Base-by-base conservation (phyloP, 2,329 filamentous ascomycete genomes). In the Aaosphaeria arxii region DNA sequence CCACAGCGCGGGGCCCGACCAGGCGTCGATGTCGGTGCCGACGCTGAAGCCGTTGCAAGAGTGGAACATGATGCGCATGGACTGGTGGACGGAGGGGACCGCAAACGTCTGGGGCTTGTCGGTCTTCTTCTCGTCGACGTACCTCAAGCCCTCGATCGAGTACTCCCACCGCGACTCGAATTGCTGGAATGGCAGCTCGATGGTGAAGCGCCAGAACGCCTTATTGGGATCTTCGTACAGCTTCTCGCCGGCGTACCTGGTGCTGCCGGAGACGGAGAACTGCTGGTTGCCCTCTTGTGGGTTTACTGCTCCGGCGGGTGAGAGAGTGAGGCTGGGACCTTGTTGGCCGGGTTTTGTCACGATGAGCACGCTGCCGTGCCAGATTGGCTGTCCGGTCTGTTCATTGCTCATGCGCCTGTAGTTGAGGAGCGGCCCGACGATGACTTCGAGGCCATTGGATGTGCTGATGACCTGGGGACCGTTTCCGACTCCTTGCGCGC, bases 301-400 rank as follows among this genome's bases (percentile, higher is more conserved):
- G 52, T 58, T 56, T 48, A 59, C 61, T 45, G 62, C 56, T 32
- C 79, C 80, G 44, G 85, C 61, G 13, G 73, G 71, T 11, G 67
- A 71, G 56, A 92, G 70, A 29, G 77, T 76, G 38, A 95, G 83
- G 53, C 79, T 74, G 1, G 80, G 78, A 52, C 82, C 79, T 17
- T 76, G 74, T 61, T 82, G 84, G 28, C 87, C 87, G 4, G 90
- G 87, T 44, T 80, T 84, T 11, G 86, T 88, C 45, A 96, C 90
- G 43, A 96, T 75, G 59, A 96, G 74, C 6, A 95, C 88, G 67
- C 90, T 95, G 49, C 92, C 91, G 59, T 88, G 77, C 91, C 92
- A 97, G 38, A 72, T 73, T 36, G 75, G 74, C 43, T 59, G 63
- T 30, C 71, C 67, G 2, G 69, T 63, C 46, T 67, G 55, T 51